These are phyloP conservation scores for Malus hybrid DNA, from an alignment of 331 rosid genomes.

Conservation along the genomic window DNA sequence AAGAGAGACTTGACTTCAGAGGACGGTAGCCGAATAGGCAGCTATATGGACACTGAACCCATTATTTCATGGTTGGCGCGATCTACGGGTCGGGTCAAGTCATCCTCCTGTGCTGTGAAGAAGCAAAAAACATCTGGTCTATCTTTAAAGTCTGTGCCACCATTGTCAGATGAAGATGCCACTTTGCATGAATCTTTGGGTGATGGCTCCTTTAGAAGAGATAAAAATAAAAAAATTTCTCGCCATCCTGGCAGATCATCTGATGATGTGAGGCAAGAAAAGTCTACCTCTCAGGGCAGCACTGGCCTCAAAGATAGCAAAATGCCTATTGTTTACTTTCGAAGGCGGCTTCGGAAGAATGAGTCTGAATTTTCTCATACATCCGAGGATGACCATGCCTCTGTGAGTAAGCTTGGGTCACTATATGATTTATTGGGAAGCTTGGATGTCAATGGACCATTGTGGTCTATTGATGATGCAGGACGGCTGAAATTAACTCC, in stretches of 20 bases:
- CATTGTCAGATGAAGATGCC: conserved; percentile 36
- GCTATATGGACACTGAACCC: conserved; percentile 80
- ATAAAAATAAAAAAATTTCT: conserved; percentile 17
- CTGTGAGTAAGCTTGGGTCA: conserved; percentile 23
- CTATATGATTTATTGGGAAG: conserved; percentile 15
- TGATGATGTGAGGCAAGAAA: conserved; percentile 30
- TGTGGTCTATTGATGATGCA: conserved; percentile 43
- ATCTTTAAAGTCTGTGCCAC: conserved; percentile 26
- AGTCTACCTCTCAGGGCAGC: conserved; percentile 33
- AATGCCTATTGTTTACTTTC: conserved; percentile 69
- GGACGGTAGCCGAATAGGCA: conserved; percentile 51
- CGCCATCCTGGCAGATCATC: conserved; percentile 29
- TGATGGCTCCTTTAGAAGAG: conserved; percentile 25
- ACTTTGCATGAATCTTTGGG: conserved; percentile 18
- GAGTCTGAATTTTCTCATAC: conserved; percentile 27
- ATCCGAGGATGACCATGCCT: conserved; percentile 20
- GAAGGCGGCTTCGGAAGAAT: conserved; percentile 59
- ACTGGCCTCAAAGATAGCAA: conserved; percentile 34
- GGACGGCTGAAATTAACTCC: conserved; percentile 37
- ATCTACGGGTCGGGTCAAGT: conserved; percentile 51
- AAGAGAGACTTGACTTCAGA: conserved; percentile 23
- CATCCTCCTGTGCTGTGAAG: conserved; percentile 48
- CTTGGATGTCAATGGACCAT: conserved; percentile 30
- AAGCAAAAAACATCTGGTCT: conserved; percentile 56
- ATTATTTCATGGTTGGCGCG: conserved; percentile 87